Evolutionary conservation across 2,329 filamentous ascomycete species (phyloP).

Genomic region (Biscogniauxia mediterranea): DNA sequence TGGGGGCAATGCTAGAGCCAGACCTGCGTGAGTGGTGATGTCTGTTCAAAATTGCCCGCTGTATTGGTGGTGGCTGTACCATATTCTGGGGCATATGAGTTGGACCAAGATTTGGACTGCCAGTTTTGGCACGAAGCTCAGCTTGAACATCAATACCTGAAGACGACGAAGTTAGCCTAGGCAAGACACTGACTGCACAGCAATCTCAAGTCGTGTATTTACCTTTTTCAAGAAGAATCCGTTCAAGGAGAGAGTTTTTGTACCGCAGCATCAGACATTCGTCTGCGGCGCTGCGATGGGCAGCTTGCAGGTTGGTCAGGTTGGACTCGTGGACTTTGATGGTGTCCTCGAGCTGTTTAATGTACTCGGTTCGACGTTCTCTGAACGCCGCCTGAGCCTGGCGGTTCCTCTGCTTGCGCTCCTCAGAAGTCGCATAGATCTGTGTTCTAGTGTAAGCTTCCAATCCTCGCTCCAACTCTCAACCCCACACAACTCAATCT

Average conservation of each 20-base stretch:
- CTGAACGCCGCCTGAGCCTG: constrained; percentile 97
- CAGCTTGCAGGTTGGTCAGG: constrained; percentile 87
- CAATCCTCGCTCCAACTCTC: constrained; percentile 1
- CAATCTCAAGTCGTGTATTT: constrained; percentile 12
- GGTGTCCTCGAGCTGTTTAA: constrained; percentile 96
- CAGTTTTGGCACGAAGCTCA: constrained; percentile 88
- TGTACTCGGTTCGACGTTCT: constrained; percentile 96
- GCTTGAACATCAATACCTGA: constrained; percentile 94
- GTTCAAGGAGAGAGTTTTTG: constrained; percentile 94
- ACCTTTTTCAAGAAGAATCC: constrained; percentile 96
- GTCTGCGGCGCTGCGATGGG: constrained; percentile 89
- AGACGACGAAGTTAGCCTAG: constrained; percentile 2
- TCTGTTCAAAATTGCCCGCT: constrained; percentile 77
- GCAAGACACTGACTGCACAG: not conserved
- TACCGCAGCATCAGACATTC: constrained; percentile 98
- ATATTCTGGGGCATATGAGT: constrained; percentile 66
- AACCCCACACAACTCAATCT: not conserved
- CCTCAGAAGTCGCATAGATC: constrained; percentile 99
- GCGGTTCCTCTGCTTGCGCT: constrained; percentile 94
- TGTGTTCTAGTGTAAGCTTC: constrained; percentile 38
- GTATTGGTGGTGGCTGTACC: constrained; percentile 73
- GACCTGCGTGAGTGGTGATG: constrained; percentile 70
- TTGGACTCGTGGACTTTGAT: constrained; percentile 97
- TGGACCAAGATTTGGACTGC: constrained; percentile 74
- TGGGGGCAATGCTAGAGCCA: constrained; percentile 71